These are phyloP conservation scores for Pyrenophora graminea DNA, from an alignment of 2,329 filamentous ascomycete genomes.

Conservation along the genomic window DNA sequence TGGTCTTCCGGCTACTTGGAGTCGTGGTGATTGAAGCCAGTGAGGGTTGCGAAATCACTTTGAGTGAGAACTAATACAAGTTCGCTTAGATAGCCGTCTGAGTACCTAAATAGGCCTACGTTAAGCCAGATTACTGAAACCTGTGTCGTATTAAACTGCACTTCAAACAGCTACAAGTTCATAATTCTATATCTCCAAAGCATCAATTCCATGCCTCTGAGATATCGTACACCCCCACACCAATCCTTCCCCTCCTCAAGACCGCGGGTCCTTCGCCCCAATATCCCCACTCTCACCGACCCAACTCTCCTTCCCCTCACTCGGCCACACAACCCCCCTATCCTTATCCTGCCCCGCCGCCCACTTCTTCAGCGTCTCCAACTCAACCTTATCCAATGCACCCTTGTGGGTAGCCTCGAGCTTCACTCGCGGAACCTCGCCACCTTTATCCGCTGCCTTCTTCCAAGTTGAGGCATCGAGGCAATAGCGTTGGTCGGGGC, in stretches of 20 bases:
- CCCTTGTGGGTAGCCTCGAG: slow-evolving; percentile 57
- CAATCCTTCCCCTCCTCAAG: slow-evolving; percentile 3
- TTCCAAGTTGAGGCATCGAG: slow-evolving; percentile 62
- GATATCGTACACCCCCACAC: too few relatives aligned
- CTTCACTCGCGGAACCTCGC: slow-evolving; percentile 49
- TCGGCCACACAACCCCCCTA: slow-evolving; percentile 11
- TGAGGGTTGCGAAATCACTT: too few relatives aligned
- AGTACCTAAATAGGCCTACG: too few relatives aligned
- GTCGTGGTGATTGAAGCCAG: too few relatives aligned
- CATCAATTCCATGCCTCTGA: too few relatives aligned
- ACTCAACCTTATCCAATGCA: slow-evolving; percentile 52
- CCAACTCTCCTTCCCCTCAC: slow-evolving; percentile 11
- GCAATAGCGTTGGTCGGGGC: slow-evolving; percentile 62
- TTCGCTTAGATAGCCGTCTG: too few relatives aligned
- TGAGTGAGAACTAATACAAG: too few relatives aligned
- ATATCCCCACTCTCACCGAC: slow-evolving; percentile 27
- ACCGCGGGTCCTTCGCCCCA: slow-evolving; percentile 33
- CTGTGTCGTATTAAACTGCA: too few relatives aligned
- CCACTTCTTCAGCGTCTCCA: slow-evolving; percentile 56
- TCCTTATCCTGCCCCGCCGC: slow-evolving; percentile 45
- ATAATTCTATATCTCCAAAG: too few relatives aligned
- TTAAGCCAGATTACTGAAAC: too few relatives aligned
- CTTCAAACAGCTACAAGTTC: too few relatives aligned
- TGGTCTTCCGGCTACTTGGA: too few relatives aligned
- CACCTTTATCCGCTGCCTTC: slow-evolving; percentile 42